Evolutionary conservation across 2,329 filamentous ascomycete species (phyloP).

Genomic region (Diaporthe citriasiana): DNA sequence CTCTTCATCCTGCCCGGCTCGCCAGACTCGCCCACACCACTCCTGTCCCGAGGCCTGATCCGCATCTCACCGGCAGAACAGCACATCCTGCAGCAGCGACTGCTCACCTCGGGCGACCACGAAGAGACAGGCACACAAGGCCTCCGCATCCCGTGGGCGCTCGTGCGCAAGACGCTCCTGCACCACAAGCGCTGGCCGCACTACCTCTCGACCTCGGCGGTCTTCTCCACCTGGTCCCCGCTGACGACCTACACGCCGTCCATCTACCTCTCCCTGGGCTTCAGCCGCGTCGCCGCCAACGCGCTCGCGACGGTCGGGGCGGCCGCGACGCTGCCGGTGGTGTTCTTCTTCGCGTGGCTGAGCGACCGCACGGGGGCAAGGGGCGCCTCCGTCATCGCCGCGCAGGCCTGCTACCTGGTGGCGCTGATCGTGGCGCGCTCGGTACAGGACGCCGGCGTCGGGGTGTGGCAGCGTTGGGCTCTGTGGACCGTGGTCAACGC

Average conservation of each 20-base stretch:
- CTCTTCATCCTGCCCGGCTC: slow-evolving; percentile 60
- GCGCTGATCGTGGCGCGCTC: slow-evolving; percentile 57
- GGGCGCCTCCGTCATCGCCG: slow-evolving; percentile 59
- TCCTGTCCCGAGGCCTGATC: slow-evolving; percentile 56
- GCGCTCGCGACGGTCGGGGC: slow-evolving; percentile 60
- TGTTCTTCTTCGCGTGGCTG: slow-evolving; percentile 63
- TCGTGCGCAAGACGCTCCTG: slow-evolving; percentile 60
- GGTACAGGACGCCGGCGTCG: slow-evolving; percentile 57
- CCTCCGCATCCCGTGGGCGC: slow-evolving; percentile 53
- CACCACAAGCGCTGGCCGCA: slow-evolving; percentile 63
- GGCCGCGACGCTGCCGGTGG: slow-evolving; percentile 60
- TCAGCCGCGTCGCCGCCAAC: slow-evolving; percentile 61
- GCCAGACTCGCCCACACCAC: slow-evolving; percentile 56
- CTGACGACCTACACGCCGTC: slow-evolving; percentile 66
- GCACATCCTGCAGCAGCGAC: slow-evolving; percentile 51
- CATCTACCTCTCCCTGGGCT: slow-evolving; percentile 59
- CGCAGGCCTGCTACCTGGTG: slow-evolving; percentile 61
- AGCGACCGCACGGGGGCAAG: slow-evolving; percentile 62
- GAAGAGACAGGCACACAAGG: slow-evolving; percentile 52
- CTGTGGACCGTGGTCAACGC: slow-evolving; percentile 66
- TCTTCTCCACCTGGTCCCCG: slow-evolving; percentile 67
- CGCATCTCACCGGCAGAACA: slow-evolving; percentile 53
- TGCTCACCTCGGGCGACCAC: slow-evolving; percentile 52
- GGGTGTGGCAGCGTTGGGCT: slow-evolving; percentile 63
- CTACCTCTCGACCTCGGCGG: slow-evolving; percentile 63